A percentile compares a stretch with the other conserved stretches of the same genome.
Conservation (phyloP, 441 rosid species). For the Flueggea neowawraea region DNA sequence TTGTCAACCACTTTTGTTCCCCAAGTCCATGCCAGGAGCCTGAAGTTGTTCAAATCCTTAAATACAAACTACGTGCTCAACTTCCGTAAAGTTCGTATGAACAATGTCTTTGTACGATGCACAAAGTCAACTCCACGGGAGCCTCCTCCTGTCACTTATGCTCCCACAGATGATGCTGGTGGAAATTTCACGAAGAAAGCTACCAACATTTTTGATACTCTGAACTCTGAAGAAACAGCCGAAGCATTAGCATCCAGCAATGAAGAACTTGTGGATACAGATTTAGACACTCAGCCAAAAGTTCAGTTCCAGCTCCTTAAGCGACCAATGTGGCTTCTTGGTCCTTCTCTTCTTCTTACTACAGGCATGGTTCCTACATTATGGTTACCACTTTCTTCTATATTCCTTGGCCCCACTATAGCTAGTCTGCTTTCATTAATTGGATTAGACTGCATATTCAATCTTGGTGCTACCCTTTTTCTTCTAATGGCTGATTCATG, state of each 20-base stretch:
- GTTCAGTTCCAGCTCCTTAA: conserved; percentile 54
- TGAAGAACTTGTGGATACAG: conserved; percentile 24
- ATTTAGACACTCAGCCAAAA: conserved; percentile 10
- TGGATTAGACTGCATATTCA: conserved; percentile 86
- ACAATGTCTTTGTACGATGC: conserved; percentile 37
- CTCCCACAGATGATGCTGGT: conserved; percentile 42
- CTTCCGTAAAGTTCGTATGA: conserved; percentile 17
- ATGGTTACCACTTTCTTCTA: conserved; percentile 85
- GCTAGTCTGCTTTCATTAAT: conserved; percentile 86
- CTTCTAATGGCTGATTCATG: conserved; percentile 88
- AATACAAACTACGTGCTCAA: conserved; percentile 9
- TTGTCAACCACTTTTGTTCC: conserved; percentile 17
- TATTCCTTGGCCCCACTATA: conserved; percentile 73
- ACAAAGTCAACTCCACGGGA: conserved; percentile 65
- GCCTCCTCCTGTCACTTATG: conserved; percentile 43
- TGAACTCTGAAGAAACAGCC: conserved; percentile 28
- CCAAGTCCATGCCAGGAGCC: conserved; percentile 24
- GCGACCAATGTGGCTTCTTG: conserved; percentile 88
- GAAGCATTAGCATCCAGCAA: conserved; percentile 26
- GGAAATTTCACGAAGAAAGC: conserved; percentile 43
- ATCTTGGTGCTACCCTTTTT: conserved; percentile 79
- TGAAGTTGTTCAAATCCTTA: conserved; percentile 23
- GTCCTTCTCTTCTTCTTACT: conserved; percentile 72
- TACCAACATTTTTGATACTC: conserved; percentile 49
- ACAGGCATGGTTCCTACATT: conserved; percentile 92